A percentile compares a stretch with the other conserved stretches of the same genome.
Evolutionary conservation across 2,329 filamentous ascomycete genomes (phyloP).

Genomic region (Stagonosporopsis chrysanthemi): DNA sequence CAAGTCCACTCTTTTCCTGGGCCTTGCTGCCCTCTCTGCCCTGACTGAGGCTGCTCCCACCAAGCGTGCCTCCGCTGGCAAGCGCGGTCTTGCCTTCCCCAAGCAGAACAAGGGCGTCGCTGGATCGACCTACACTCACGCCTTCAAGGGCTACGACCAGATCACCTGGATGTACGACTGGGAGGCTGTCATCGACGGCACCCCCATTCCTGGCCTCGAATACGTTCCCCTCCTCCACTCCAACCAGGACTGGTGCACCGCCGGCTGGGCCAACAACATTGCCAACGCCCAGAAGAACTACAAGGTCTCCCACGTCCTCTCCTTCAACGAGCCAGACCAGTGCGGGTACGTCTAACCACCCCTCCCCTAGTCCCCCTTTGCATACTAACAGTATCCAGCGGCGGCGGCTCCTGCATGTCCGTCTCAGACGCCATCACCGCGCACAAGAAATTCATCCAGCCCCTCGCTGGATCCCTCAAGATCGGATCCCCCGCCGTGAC

Average conservation of each 20-base stretch:
- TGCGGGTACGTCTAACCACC: conserved; percentile 32
- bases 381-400: conserved; percentile 23
- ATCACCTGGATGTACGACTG: conserved; percentile 74
- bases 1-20: conserved; percentile 30
- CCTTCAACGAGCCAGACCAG: conserved; percentile 52
- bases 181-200: conserved; percentile 57
- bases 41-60: conserved; percentile 39
- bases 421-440: conserved; percentile 29
- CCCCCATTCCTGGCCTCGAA: conserved; percentile 55
- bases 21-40: conserved; percentile 41
- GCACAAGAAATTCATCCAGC: conserved; percentile 39
- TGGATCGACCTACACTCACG: conserved; percentile 32
- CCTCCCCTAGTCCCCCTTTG: neutral
- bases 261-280: conserved; percentile 39
- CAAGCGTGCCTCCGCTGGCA: conserved; percentile 33
- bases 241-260: conserved; percentile 36
- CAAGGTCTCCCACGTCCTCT: conserved; percentile 43
- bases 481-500: conserved; percentile 49
- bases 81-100: conserved; percentile 44
- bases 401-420: conserved; percentile 40
- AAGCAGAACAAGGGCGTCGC: conserved; percentile 34
- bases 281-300: conserved; percentile 38
- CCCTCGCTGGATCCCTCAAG: conserved; percentile 34
- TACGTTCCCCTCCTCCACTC: conserved; percentile 66
- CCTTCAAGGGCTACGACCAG: conserved; percentile 36